Conservation (phyloP, 805 yeast genomes). For the Debaryomyces maramus region DNA sequence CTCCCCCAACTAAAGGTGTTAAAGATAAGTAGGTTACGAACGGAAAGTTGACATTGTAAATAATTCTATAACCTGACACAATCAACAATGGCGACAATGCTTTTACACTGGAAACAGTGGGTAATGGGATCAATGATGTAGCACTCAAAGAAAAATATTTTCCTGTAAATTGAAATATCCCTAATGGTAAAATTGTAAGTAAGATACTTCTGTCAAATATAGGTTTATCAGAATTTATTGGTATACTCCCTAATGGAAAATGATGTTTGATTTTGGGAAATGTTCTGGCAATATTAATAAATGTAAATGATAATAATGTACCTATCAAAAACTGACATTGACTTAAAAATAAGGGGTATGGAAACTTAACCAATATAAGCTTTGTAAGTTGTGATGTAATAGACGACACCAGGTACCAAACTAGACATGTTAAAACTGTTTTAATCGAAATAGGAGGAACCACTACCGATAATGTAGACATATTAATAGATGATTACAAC, state of each 20-base stretch:
- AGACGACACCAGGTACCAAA: constrained; percentile 65
- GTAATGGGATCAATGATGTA: constrained; percentile 62
- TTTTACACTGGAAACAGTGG: constrained; percentile 70
- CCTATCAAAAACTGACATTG: constrained; percentile 62
- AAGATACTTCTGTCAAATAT: constrained; percentile 32
- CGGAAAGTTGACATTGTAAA: constrained; percentile 53
- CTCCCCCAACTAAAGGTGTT: constrained; percentile 53
- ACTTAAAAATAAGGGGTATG: constrained; percentile 62
- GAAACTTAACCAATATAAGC: constrained; percentile 51
- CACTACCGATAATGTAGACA: constrained; percentile 4
- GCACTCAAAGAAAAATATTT: constrained; percentile 64
- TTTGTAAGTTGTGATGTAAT: constrained; percentile 66
- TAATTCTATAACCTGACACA: constrained; percentile 53
- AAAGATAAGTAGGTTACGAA: constrained; percentile 51
- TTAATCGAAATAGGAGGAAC: constrained; percentile 36
- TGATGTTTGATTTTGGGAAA: constrained; percentile 26
- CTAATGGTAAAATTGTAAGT: constrained; percentile 57
- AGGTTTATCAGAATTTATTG: constrained; percentile 29
- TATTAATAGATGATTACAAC: background rate
- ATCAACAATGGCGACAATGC: constrained; percentile 65
- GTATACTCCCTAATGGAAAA: constrained; percentile 60
- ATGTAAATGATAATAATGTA: constrained; percentile 39
- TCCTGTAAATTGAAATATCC: constrained; percentile 65
- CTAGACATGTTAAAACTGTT: constrained; percentile 45
- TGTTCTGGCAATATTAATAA: constrained; percentile 36